Evolutionary conservation across 495 filamentous ascomycete species (phyloP).

Genomic region (Tetracladium setigerum): DNA sequence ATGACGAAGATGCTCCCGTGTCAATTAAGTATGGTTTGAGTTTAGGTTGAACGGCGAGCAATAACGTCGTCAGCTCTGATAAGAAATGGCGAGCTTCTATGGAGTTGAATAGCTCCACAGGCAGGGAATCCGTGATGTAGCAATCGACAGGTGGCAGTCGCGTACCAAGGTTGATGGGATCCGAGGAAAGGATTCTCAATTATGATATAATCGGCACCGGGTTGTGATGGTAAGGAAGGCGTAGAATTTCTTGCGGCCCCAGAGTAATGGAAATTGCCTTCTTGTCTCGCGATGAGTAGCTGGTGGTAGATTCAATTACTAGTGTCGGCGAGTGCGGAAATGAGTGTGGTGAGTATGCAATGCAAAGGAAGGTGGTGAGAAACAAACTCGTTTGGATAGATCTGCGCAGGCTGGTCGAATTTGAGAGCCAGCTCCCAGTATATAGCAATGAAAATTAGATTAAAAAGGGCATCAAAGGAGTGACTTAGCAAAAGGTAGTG

Average conservation of each 20-base stretch:
- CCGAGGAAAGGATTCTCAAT: constrained; percentile 19
- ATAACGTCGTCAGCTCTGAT: constrained; percentile 19
- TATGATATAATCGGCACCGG: constrained; percentile 13
- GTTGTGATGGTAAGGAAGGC: constrained; percentile 17
- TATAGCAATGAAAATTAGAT: constrained; percentile 22
- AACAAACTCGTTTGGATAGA: constrained; percentile 21
- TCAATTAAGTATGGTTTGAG: constrained; percentile 12
- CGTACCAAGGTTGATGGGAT: constrained; percentile 20
- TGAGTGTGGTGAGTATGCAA: constrained; percentile 23
- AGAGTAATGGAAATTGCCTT: constrained; percentile 19
- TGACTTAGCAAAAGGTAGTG: constrained; percentile 22
- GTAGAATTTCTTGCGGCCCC: constrained; percentile 17
- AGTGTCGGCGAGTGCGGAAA: constrained; percentile 17
- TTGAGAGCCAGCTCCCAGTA: constrained; percentile 28
- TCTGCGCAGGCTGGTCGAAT: constrained; percentile 21
- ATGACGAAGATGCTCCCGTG: constrained; percentile 17
- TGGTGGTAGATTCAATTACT: constrained; percentile 17
- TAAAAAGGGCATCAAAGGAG: constrained; percentile 23
- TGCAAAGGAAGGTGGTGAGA: constrained; percentile 20
- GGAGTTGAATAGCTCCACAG: constrained; percentile 8
- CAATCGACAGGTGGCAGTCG: constrained; percentile 5
- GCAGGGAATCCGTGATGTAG: constrained; percentile 6
- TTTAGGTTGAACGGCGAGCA: not conserved
- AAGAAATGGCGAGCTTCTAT: constrained; percentile 13
- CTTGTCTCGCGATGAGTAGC: constrained; percentile 21